Conservation (phyloP, 2,329 filamentous ascomycete genomes). For the Aspergillus ustus region DNA sequence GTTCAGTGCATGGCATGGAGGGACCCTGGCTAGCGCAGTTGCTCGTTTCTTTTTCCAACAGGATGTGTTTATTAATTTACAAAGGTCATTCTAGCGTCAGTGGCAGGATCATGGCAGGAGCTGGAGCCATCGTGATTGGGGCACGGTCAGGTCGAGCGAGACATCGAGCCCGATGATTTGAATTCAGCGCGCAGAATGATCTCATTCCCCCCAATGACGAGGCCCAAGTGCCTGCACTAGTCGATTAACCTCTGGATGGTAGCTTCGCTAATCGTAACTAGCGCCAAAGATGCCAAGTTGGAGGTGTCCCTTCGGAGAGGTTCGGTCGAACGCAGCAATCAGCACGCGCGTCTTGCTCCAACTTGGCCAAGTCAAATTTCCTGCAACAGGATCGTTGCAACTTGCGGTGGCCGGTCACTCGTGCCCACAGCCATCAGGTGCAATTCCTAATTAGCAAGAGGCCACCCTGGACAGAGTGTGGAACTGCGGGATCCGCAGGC, state of each 20-base stretch:
- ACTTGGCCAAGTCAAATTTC: no score
- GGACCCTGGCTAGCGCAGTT: conserved; percentile 17
- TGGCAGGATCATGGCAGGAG: neutral
- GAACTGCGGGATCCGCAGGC: neutral
- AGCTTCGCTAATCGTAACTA: conserved; percentile 7
- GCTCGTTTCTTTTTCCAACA: conserved; percentile 8
- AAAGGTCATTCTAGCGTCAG: conserved; percentile 9
- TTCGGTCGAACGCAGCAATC: conserved; percentile 2
- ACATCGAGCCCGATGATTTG: conserved; percentile 18
- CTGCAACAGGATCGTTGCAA: neutral
- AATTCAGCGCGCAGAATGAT: conserved; percentile 22
- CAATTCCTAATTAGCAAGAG: neutral
- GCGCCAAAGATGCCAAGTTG: neutral
- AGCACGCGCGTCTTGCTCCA: neutral
- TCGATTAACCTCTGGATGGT: conserved; percentile 13
- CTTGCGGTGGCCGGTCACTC: neutral
- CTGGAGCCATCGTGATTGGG: conserved; percentile 7
- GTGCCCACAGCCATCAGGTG: neutral
- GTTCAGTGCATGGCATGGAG: conserved; percentile 23
- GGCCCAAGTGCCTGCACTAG: conserved; percentile 11
- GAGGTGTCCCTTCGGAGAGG: conserved; percentile 14
- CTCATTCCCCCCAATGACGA: conserved; percentile 17
- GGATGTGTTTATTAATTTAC: neutral
- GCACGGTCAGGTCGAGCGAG: conserved; percentile 6
- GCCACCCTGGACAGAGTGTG: neutral